Evolutionary conservation across 1,284 basidiomycete genomes (phyloP).

Genomic region (Apiotrichum sp.): DNA sequence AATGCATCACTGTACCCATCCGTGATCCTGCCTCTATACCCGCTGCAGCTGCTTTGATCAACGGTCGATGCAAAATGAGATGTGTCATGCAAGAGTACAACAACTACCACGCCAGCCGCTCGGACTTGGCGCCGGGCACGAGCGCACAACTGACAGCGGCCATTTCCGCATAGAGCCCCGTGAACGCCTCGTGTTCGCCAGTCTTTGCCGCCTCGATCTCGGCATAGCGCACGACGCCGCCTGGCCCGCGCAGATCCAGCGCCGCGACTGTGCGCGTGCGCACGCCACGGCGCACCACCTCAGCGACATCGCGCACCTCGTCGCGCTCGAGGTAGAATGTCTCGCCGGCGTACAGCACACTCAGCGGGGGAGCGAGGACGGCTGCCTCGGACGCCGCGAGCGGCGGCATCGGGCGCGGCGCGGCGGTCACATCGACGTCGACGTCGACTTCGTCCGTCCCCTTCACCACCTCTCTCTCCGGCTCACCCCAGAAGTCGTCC

Average conservation of each 20-base stretch:
- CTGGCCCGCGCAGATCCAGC: constrained; percentile 11
- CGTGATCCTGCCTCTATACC: too few species aligned
- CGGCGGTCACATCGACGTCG: not conserved
- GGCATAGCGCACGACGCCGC: constrained; percentile 11
- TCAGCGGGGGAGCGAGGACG: constrained; percentile 1
- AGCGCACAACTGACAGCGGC: not conserved
- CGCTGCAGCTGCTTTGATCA: too few species aligned
- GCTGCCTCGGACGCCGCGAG: not conserved
- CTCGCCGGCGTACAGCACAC: not conserved
- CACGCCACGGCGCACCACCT: not conserved
- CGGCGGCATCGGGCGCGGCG: not conserved
- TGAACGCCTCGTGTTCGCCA: not conserved
- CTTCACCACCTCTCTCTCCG: not conserved
- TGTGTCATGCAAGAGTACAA: not conserved
- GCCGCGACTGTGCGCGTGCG: constrained; percentile 7
- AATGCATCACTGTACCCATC: too few species aligned
- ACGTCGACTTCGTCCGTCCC: too few species aligned
- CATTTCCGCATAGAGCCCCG: constrained; percentile 8
- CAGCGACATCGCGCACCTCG: constrained; percentile 9
- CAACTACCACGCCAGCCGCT: not conserved
- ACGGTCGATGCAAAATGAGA: not conserved
- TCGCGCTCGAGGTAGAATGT: constrained; percentile 8
- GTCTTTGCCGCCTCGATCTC: constrained; percentile 7
- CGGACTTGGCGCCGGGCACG: not conserved
- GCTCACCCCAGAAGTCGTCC: not conserved